These are phyloP conservation scores for Geranium brycei DNA, from an alignment of 345 rosid species.

Conservation along the genomic window DNA sequence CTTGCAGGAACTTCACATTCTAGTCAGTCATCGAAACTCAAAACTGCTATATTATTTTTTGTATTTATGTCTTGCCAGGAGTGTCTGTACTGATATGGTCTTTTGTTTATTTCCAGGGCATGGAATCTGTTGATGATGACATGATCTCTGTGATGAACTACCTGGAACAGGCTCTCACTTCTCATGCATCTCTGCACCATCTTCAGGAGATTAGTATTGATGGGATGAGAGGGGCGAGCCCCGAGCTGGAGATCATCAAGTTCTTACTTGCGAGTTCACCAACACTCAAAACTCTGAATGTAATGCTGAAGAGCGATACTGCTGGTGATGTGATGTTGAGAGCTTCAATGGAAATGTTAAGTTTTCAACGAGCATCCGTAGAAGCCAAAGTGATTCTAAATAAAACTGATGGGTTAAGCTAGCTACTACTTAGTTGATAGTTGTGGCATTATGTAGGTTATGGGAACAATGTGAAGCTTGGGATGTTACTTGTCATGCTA, in stretches of 20 bases:
- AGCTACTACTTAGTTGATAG: too few species aligned
- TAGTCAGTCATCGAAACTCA: neutral
- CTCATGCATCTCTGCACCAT: neutral
- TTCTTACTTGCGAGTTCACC: neutral
- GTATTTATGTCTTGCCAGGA: too few species aligned
- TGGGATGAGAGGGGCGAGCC: neutral
- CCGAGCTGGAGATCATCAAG: neutral
- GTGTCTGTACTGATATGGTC: neutral
- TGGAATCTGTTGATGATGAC: neutral
- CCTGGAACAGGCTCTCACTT: neutral
- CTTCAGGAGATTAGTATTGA: neutral
- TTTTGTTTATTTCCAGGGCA: neutral
- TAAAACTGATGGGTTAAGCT: too few species aligned
- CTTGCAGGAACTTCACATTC: constrained; percentile 8
- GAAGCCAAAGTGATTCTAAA: neutral
- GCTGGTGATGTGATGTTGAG: neutral
- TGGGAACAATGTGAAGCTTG: too few species aligned
- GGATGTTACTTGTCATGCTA: too few species aligned
- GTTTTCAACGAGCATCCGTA: neutral
- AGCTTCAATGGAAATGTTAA: neutral
- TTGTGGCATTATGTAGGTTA: too few species aligned
- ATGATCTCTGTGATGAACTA: neutral
- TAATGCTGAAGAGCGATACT: neutral
- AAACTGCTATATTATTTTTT: neutral
- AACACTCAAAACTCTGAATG: neutral